Evolutionary conservation across 2,329 filamentous ascomycete species (phyloP).

Genomic region (Chrysoporthe puriensis): DNA sequence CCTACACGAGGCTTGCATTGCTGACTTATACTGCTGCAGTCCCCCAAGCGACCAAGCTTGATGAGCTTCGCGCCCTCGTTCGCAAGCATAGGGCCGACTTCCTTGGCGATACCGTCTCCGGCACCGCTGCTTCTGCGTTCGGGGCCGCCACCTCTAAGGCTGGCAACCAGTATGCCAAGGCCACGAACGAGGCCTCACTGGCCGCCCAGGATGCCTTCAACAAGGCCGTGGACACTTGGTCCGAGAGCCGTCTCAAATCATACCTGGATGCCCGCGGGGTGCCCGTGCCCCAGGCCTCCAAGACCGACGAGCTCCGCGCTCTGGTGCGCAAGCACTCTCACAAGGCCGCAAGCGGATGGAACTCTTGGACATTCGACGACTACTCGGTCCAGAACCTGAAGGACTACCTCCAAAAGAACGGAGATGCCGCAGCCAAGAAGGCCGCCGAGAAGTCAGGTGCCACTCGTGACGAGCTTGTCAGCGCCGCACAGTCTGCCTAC

Average conservation of each 20-base stretch:
- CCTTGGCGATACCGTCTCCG: conserved; percentile 65
- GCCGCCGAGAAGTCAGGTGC: conserved; percentile 64
- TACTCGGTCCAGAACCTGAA: conserved; percentile 73
- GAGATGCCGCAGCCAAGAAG: conserved; percentile 60
- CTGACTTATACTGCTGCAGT: conserved; percentile 53
- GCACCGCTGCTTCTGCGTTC: conserved; percentile 61
- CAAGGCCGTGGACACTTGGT: conserved; percentile 65
- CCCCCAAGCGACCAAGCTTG: conserved; percentile 87
- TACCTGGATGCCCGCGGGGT: conserved; percentile 78
- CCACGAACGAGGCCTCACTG: conserved; percentile 68
- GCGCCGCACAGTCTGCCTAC: conserved; percentile 65
- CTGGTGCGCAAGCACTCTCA: conserved; percentile 74
- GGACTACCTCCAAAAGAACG: conserved; percentile 56
- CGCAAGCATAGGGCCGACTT: conserved; percentile 82
- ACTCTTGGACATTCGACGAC: conserved; percentile 79
- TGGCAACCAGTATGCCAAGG: conserved; percentile 75
- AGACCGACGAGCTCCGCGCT: conserved; percentile 73
- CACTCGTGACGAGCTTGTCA: conserved; percentile 74
- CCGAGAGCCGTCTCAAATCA: conserved; percentile 75
- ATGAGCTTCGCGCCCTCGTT: conserved; percentile 86
- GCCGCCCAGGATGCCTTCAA: conserved; percentile 71
- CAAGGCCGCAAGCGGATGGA: conserved; percentile 69
- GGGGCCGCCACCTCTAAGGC: conserved; percentile 77
- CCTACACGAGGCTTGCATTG: background rate
- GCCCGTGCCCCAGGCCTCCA: conserved; percentile 72